Percentiles rank a stretch among this genome's conserved stretches.
These are phyloP conservation scores for Thalassiosira sp. DNA, from an alignment of 352 stramenopile genomes.

Conservation along the genomic window DNA sequence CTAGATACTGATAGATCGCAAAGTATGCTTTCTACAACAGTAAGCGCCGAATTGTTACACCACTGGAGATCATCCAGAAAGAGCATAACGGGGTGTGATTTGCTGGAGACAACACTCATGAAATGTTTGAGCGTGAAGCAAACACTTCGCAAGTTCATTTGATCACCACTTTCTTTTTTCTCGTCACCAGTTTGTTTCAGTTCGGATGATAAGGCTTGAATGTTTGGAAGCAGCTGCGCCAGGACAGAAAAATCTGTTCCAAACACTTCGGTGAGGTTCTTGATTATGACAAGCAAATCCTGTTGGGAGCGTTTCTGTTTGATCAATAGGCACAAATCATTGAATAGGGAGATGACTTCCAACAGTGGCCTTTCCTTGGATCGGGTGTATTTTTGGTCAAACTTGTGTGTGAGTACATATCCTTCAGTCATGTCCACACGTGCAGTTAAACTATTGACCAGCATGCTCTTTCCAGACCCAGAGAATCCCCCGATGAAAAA, in stretches of 20 bases:
- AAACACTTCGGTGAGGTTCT: constrained; percentile 24
- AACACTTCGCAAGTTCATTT: constrained; percentile 32
- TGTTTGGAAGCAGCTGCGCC: constrained; percentile 26
- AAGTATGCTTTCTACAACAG: constrained; percentile 37
- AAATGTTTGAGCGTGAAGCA: constrained; percentile 42
- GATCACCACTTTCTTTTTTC: constrained; percentile 7
- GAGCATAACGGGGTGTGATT: constrained; percentile 32
- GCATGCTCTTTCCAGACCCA: constrained; percentile 24
- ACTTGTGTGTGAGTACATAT: constrained; percentile 41
- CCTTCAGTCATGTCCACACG: constrained; percentile 14
- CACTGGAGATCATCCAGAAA: constrained; percentile 64
- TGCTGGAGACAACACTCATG: constrained; percentile 54
- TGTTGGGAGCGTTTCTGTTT: constrained; percentile 2
- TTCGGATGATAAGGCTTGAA: constrained; percentile 6
- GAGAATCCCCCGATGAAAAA: constrained; percentile 49
- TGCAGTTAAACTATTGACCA: constrained; percentile 27
- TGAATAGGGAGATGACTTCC: constrained; percentile 21
- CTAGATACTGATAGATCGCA: constrained; percentile 31
- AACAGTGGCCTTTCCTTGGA: constrained; percentile 18
- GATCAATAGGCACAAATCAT: constrained; percentile 34
- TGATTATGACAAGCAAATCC: constrained; percentile 17
- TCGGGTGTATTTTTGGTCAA: constrained; percentile 34
- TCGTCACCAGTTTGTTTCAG: background rate
- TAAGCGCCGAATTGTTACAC: constrained; percentile 13
- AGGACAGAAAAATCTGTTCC: constrained; percentile 23